Evolutionary conservation across 495 filamentous ascomycete genomes (phyloP), one percentile per base, ranked within the genome.

Genomic region (Penicillium parvum): DNA sequence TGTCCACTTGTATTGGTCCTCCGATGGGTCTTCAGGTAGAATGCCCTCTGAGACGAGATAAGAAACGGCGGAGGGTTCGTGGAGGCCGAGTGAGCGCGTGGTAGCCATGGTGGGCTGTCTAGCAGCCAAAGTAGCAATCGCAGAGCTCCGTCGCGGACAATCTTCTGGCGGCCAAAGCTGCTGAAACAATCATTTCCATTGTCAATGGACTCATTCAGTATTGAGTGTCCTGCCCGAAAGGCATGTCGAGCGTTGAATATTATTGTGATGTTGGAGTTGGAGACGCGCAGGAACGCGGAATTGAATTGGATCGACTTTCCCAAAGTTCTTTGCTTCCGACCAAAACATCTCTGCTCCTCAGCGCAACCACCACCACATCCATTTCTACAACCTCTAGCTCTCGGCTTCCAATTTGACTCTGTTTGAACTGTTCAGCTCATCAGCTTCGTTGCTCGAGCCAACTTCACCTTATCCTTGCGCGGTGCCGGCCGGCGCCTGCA

Each of bases 11-110:
- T 95, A 96, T 10, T 75, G 73, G 19, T 79, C 66, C 23, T 75
- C 63, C 6, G 79, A 71, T 3, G 86, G 82, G 32, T 95, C 76
- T 11, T 76, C 61, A 16, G 83, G 79, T 1, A 97, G 71, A 3
- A 96, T 76, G 16, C 78, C 76, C 60, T 98, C 91, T 37, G 83
- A 73, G 51, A 96, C 79, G 34, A 95, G 81, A 66, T 89, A 91
- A 22, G 79, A 79, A 28, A 97, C 72, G 39, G 82, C 88, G 42
- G 85, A 75, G 45, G 92, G 90, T 58, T 84, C 79, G 65, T 96
- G 90, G 50, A 95, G 71, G 52, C 92, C 92, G 42, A 96, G 76
- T 30, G 90, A 95, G 43, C 78, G 82, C 58, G 92, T 81, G 45
- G 86, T 79, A 46, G 90, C 90, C 92, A 98, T 97, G 45, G 27